Conservation (phyloP, 202 grass and related monocot species). For the Musa balbisiana region DNA sequence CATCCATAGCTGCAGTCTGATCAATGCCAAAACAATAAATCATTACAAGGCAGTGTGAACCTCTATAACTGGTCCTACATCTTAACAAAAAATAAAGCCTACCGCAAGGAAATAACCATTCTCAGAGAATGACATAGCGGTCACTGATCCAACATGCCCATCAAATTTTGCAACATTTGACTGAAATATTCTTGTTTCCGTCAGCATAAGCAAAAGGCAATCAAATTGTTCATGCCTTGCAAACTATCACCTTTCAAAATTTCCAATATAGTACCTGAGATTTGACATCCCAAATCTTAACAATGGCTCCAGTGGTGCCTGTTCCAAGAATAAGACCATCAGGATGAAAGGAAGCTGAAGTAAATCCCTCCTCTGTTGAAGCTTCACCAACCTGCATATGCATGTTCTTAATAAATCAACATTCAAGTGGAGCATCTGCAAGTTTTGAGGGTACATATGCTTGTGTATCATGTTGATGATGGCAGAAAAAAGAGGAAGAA, state of each 20-base stretch:
- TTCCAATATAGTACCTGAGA: constrained; percentile 52
- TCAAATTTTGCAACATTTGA: constrained; percentile 86
- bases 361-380: constrained; percentile 75
- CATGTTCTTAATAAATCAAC: constrained; percentile 4
- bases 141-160: constrained; percentile 82
- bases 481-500: no score
- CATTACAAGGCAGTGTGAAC: background rate
- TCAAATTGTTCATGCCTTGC: background rate
- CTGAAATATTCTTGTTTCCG: constrained; percentile 33
- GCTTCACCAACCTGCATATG: constrained; percentile 62
- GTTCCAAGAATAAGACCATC: constrained; percentile 99
- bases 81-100: constrained; percentile 16
- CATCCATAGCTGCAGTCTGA: constrained; percentile 93
- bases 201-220: constrained; percentile 29
- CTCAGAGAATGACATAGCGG: constrained; percentile 97
- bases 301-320: constrained; percentile 70
- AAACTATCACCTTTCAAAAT: background rate
- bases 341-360: constrained; percentile 83
- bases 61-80: background rate
- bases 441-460: background rate
- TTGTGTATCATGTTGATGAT: no score
- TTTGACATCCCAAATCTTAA: constrained; percentile 99
- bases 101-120: constrained; percentile 99
- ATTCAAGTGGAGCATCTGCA: background rate
- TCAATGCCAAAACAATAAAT: constrained; percentile 9